Base-by-base conservation (phyloP, 2,329 filamentous ascomycete genomes). In the Cercospora sojina region DNA sequence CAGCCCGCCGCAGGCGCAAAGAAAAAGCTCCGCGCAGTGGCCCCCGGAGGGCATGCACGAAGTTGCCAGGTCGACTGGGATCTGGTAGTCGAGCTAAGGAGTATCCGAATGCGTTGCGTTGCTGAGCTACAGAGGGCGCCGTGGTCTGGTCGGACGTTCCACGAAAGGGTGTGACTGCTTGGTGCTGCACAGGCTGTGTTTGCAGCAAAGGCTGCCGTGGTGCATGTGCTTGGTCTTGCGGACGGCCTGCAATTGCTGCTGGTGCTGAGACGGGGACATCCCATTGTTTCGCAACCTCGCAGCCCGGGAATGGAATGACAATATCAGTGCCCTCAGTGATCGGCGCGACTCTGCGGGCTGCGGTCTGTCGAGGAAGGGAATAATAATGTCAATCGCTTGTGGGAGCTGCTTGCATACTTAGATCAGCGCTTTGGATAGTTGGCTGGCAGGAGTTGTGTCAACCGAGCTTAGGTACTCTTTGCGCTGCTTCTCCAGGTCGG, bases 381-480 rank as follows among this genome's bases (percentile, higher is more conserved):
- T 18, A 12, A 67, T 62, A 27, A 72, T 65, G 16, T 70, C 65
- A 12, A 72, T 58, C 18, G 69, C 68, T 16, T 66, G 61, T 8
- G 71, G 67, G 3, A 71, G 64, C 25, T 64, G 64, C 29, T 66
- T 67, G 59, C 69, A 70, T 16, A 73, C 69, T 35, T 70, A 70
- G 35, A 64, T 41, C 20, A 74, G 55, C n/a, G 71, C 72, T 31
- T 64, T 69, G 32, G 64, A 62, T 23, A 73, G 25, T 6, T 64
- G 59, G 3, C 62, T 62, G 1, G 56, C 60, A 10, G 67, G 61
- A 27, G 69, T 69, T 6, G 64, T 55, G n/a, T 67, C 20, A 27
- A 74, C 68, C 8, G 68, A 59, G 25, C 72, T 68, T 1, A 72
- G 47, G 53, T 66, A 71, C 7, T 66, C 56, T 16, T 61, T 66